These are phyloP conservation scores for Colletotrichum abscissum DNA, from an alignment of 2,329 filamentous ascomycete genomes.

Conservation along the genomic window DNA sequence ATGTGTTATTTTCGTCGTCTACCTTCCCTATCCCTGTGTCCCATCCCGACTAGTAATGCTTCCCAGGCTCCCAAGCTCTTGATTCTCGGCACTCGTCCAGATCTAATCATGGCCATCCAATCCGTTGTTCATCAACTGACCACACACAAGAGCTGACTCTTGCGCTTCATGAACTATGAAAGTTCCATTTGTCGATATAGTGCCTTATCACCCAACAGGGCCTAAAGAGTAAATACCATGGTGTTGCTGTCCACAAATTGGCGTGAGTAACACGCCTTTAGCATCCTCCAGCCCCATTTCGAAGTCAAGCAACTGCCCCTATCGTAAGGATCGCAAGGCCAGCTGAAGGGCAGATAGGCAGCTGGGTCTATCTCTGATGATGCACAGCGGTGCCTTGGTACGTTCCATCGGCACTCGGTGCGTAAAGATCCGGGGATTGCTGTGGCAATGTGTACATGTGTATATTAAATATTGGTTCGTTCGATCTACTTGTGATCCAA, in stretches of 20 bases:
- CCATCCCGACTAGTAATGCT: not conserved
- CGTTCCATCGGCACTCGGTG: not conserved
- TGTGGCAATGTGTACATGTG: slow-evolving; percentile 15
- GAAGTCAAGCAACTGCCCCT: not conserved
- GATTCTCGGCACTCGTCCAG: not conserved
- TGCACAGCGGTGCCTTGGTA: not conserved
- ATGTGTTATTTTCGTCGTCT: slow-evolving; percentile 11
- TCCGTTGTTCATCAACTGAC: slow-evolving; percentile 7
- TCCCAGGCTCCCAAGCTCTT: not conserved
- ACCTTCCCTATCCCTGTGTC: slow-evolving; percentile 13
- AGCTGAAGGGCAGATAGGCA: not conserved
- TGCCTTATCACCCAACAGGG: too few relatives aligned
- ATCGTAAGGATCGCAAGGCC: not conserved
- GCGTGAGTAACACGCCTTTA: not conserved
- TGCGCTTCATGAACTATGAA: not conserved
- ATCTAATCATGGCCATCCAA: not conserved
- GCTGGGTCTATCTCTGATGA: not conserved
- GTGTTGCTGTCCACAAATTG: not conserved
- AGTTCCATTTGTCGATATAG: not conserved
- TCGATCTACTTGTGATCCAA: slow-evolving; percentile 22
- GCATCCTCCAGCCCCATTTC: not conserved
- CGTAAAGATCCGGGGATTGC: slow-evolving; percentile 4
- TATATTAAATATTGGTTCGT: slow-evolving; percentile 30
- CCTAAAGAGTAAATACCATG: too few relatives aligned
- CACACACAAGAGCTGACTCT: slow-evolving; percentile 7